phyloP scores from a whole-genome alignment of 202 grass and related monocot species.

The Setaria italica region DNA sequence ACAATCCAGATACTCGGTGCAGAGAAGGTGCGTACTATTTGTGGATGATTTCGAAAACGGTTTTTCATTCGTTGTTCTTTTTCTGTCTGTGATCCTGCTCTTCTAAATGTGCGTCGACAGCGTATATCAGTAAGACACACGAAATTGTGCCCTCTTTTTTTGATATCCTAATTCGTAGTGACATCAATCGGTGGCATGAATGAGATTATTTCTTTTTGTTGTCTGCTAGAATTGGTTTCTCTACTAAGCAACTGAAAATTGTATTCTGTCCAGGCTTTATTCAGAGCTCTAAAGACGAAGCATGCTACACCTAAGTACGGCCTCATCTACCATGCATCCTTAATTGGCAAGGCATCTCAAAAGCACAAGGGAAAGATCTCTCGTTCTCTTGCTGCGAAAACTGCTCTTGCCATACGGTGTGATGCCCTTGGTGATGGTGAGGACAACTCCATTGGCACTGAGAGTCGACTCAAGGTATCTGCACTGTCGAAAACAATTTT shows the following conservation, averaged over 20 bases:
- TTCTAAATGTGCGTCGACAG: neutral
- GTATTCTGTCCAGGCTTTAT: conserved; percentile 65
- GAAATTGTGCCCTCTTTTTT: neutral
- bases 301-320: conserved; percentile 87
- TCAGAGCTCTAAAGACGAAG: conserved; percentile 93
- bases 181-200: neutral
- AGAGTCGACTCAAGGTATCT: conserved; percentile 76
- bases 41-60: neutral
- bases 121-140: neutral
- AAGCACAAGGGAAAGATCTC: conserved; percentile 85
- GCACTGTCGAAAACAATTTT: too few relatives aligned
- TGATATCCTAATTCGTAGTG: neutral
- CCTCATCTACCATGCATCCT: conserved; percentile 93
- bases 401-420: conserved; percentile 70
- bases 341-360: conserved; percentile 79
- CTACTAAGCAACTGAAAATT: conserved; percentile 13
- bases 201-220: conserved; percentile 8
- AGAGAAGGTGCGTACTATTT: conserved; percentile 70
- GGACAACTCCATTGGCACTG: conserved; percentile 71
- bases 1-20: conserved; percentile 99
- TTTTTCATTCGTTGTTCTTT: neutral
- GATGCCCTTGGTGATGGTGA: conserved; percentile 85
- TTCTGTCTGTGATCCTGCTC: neutral
- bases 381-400: conserved; percentile 79
- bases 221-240: neutral